phyloP scores from a whole-genome alignment of 179 eudicot genomes.

The Kewa caespitosa region DNA sequence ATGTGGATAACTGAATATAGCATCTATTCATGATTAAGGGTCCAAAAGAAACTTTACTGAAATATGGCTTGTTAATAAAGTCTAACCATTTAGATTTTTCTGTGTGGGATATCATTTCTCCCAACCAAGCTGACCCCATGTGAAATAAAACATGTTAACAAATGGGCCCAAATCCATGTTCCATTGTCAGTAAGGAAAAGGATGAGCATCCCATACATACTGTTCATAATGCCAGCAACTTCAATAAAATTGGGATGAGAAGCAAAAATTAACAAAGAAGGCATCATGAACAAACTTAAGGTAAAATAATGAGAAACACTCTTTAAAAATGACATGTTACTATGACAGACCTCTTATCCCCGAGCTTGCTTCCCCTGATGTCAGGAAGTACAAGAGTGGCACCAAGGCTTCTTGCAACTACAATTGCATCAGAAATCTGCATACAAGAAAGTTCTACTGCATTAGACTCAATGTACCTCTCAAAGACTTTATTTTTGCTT shows the following conservation, averaged over 20 bases:
- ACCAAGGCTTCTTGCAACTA: constrained; percentile 82
- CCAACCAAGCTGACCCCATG: no score
- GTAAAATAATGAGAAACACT: not conserved
- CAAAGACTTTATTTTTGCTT: no score
- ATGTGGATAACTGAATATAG: not conserved
- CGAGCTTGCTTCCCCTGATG: constrained; percentile 82
- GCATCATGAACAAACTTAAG: not conserved
- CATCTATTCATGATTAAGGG: not conserved
- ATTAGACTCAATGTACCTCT: constrained; percentile 16
- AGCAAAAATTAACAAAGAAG: not conserved
- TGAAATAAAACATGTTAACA: not conserved
- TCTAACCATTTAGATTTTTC: no score
- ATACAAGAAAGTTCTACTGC: not conserved
- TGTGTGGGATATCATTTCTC: no score
- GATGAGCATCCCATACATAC: not conserved
- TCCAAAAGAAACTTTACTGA: no score
- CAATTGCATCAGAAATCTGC: constrained; percentile 91
- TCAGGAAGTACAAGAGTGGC: constrained; percentile 97
- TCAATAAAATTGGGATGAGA: not conserved
- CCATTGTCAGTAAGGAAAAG: no score
- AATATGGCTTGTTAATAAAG: no score
- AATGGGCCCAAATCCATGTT: not conserved
- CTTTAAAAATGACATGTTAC: constrained; percentile 4
- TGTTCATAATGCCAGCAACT: not conserved
- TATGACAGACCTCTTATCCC: constrained; percentile 71